A percentile compares a stretch with the other conserved stretches of the same genome.
Evolutionary conservation across 768 basidiomycete genomes (phyloP).

Genomic region (Grammothele lineata): DNA sequence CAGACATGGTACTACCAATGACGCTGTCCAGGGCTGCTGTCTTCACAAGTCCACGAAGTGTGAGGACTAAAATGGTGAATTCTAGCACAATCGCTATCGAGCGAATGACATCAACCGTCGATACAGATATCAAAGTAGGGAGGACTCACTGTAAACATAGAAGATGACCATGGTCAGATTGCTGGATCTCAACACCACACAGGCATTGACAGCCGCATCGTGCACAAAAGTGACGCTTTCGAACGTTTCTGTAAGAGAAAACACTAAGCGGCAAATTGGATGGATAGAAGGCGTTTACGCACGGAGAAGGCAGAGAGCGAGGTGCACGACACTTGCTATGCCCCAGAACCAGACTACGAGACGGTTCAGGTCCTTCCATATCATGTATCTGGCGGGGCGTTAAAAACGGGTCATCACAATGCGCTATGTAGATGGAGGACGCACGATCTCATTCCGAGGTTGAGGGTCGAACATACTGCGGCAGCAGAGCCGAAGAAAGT

Average conservation of each 20-base stretch:
- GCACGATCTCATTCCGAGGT: constrained; percentile 6
- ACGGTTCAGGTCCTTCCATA: constrained; percentile 11
- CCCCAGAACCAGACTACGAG: constrained; percentile 4
- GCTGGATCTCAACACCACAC: constrained; percentile 1
- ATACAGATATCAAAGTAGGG: too few relatives aligned
- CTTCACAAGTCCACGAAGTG: constrained; percentile 5
- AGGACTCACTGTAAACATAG: constrained; percentile 11
- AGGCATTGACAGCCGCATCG: neutral
- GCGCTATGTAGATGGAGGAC: too few relatives aligned
- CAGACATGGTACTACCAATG: constrained; percentile 7
- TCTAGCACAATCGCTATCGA: constrained; percentile 7
- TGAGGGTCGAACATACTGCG: constrained; percentile 8
- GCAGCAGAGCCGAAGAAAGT: constrained; percentile 6
- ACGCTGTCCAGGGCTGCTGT: constrained; percentile 4
- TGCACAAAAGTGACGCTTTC: constrained; percentile 3
- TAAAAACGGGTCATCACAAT: too few relatives aligned
- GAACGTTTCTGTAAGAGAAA: neutral
- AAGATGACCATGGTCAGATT: constrained; percentile 9
- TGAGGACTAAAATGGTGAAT: constrained; percentile 6
- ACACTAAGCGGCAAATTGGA: too few relatives aligned
- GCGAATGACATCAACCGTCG: neutral
- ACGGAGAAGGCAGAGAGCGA: constrained; percentile 6
- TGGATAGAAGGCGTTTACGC: too few relatives aligned
- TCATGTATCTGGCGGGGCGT: constrained; percentile 12
- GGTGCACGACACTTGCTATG: constrained; percentile 2